Conservation (phyloP, 805 yeast species). For the Yarrowia porcina region DNA sequence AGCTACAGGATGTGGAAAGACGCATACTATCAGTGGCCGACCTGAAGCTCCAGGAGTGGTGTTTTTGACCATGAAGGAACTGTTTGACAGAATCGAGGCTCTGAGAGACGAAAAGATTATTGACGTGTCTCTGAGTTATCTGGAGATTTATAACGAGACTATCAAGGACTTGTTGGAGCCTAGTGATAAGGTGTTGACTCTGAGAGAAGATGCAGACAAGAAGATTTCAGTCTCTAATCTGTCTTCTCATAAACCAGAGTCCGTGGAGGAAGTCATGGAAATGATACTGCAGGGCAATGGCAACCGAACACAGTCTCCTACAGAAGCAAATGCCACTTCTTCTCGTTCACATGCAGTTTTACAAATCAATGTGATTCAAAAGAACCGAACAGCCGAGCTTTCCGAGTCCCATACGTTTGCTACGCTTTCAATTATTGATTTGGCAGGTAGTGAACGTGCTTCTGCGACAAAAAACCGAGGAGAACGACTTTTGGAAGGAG, state of each 20-base stretch:
- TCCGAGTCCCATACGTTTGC: conserved; percentile 70
- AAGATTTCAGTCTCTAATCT: conserved; percentile 70
- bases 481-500: conserved; percentile 79
- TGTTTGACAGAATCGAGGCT: conserved; percentile 60
- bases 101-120: conserved; percentile 52
- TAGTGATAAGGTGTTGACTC: conserved; percentile 42
- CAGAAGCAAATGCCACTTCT: conserved; percentile 86
- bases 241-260: conserved; percentile 55
- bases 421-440: conserved; percentile 79
- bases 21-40: conserved; percentile 82
- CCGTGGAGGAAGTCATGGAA: conserved; percentile 49
- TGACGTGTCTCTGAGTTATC: conserved; percentile 59
- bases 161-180: conserved; percentile 76
- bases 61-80: conserved; percentile 70
- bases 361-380: conserved; percentile 69
- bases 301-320: conserved; percentile 79
- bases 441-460: conserved; percentile 96
- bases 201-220: conserved; percentile 69
- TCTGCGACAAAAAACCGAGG: conserved; percentile 86
- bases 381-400: conserved; percentile 57
- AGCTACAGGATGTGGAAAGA: conserved; percentile 96
- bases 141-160: conserved; percentile 90
- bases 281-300: conserved; percentile 66
- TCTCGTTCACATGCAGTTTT: conserved; percentile 93
- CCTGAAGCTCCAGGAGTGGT: conserved; percentile 74